A percentile compares a stretch with the other conserved stretches of the same genome.
phyloP scores from a whole-genome alignment of 2,329 filamentous ascomycete genomes.

The Neonectria magnoliae region DNA sequence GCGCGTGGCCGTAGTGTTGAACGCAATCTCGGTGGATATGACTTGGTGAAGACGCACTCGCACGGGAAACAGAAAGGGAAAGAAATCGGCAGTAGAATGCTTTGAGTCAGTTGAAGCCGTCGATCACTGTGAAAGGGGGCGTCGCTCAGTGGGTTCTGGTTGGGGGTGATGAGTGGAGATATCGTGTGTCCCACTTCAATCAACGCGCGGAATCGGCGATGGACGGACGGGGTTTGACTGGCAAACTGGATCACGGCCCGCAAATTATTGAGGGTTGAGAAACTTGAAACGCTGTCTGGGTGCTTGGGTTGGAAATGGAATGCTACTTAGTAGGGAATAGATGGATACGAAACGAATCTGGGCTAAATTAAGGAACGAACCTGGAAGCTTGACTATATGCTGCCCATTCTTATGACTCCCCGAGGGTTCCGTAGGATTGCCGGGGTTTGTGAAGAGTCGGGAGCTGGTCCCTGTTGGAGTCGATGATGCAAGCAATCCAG shows the following conservation, averaged over 20 bases:
- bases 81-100: conserved; percentile 29
- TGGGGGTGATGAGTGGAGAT: conserved; percentile 16
- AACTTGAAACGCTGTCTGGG: not conserved
- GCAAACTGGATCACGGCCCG: not conserved
- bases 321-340: not conserved
- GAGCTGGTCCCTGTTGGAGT: not conserved
- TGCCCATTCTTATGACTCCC: not conserved
- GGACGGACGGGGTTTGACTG: not conserved
- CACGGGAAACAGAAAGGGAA: conserved; percentile 23
- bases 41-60: conserved; percentile 1
- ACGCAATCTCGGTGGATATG: conserved; percentile 5
- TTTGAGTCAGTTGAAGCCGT: not conserved
- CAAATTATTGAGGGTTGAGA: not conserved
- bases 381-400: not conserved
- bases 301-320: not conserved
- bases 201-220: conserved; percentile 23
- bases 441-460: not conserved
- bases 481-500: not conserved
- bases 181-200: not conserved
- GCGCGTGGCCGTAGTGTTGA: conserved; percentile 3
- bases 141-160: not conserved
- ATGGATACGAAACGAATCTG: not conserved
- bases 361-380: not conserved
- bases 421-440: not conserved
- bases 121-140: conserved; percentile 1